phyloP scores from a whole-genome alignment of 345 rosid species.

The Durio zibethinus region DNA sequence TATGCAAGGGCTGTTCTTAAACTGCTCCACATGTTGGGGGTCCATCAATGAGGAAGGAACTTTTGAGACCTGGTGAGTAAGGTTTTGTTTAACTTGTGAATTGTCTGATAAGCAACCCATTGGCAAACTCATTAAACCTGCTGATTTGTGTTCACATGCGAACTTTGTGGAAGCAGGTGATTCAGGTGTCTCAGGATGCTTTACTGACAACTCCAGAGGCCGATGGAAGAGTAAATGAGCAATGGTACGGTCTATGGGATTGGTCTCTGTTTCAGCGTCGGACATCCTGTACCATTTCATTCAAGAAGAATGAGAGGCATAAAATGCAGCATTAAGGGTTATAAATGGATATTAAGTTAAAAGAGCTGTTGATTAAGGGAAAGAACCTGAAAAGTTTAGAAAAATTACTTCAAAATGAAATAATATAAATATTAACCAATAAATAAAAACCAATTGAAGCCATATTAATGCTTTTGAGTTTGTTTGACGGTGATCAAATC shows the following conservation, averaged over 20 bases:
- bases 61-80: slow-evolving; percentile 23
- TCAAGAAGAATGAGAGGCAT: not conserved
- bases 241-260: slow-evolving; percentile 78
- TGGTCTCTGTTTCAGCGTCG: slow-evolving; percentile 78
- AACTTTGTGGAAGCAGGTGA: slow-evolving; percentile 52
- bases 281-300: slow-evolving; percentile 19
- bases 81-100: slow-evolving; percentile 19
- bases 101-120: slow-evolving; percentile 28
- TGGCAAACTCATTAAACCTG: slow-evolving; percentile 20
- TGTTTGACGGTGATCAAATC: not conserved
- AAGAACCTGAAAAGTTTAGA: not conserved
- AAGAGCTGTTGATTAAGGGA: not conserved
- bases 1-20: slow-evolving; percentile 8
- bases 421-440: not conserved
- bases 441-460: not conserved
- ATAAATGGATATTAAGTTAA: not conserved
- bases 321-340: not conserved
- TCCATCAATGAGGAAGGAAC: slow-evolving; percentile 16
- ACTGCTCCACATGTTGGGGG: slow-evolving; percentile 14
- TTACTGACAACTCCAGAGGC: slow-evolving; percentile 48
- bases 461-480: not conserved
- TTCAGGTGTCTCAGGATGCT: slow-evolving; percentile 50
- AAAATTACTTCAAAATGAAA: not conserved
- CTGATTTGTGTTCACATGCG: slow-evolving; percentile 34
- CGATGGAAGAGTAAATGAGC: slow-evolving; percentile 89